A percentile compares a stretch with the other conserved stretches of the same genome.
phyloP scores from a whole-genome alignment of 2,329 filamentous ascomycete genomes.

The Beauveria sp. region DNA sequence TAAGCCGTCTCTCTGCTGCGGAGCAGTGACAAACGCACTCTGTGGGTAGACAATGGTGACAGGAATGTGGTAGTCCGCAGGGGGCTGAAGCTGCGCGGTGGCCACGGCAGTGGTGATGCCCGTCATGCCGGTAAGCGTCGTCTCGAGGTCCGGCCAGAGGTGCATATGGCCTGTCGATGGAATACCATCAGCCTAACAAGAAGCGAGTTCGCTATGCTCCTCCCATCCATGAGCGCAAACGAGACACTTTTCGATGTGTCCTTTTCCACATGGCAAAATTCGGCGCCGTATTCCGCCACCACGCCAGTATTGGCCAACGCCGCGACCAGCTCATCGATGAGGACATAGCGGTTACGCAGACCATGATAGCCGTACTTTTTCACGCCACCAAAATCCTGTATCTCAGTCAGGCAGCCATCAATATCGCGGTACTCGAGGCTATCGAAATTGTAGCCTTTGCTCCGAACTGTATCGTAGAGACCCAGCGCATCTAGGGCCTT shows the following conservation, averaged over 20 bases:
- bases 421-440: constrained; percentile 37
- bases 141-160: constrained; percentile 39
- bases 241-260: constrained; percentile 33
- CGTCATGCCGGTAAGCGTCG: constrained; percentile 42
- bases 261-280: constrained; percentile 34
- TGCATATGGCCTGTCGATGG: constrained; percentile 47
- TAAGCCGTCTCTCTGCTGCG: constrained; percentile 38
- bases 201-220: constrained; percentile 28
- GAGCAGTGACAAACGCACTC: constrained; percentile 44
- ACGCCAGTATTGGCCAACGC: constrained; percentile 33
- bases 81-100: constrained; percentile 27
- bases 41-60: constrained; percentile 33
- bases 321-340: constrained; percentile 40
- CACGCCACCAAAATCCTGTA: constrained; percentile 40
- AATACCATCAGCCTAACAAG: constrained; percentile 54
- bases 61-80: constrained; percentile 30
- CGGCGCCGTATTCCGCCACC: constrained; percentile 37
- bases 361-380: constrained; percentile 44
- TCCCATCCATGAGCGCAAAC: constrained; percentile 41
- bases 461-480: constrained; percentile 37
- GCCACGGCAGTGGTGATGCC: constrained; percentile 30
- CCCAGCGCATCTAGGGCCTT: constrained; percentile 42
- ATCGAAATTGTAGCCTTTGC: constrained; percentile 43
- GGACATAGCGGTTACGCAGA: constrained; percentile 41
- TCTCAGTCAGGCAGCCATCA: constrained; percentile 25